Evolutionary conservation across 495 filamentous ascomycete species (phyloP), one percentile per base, ranked within the genome.

Genomic region (Rhizodiscina lignyota): DNA sequence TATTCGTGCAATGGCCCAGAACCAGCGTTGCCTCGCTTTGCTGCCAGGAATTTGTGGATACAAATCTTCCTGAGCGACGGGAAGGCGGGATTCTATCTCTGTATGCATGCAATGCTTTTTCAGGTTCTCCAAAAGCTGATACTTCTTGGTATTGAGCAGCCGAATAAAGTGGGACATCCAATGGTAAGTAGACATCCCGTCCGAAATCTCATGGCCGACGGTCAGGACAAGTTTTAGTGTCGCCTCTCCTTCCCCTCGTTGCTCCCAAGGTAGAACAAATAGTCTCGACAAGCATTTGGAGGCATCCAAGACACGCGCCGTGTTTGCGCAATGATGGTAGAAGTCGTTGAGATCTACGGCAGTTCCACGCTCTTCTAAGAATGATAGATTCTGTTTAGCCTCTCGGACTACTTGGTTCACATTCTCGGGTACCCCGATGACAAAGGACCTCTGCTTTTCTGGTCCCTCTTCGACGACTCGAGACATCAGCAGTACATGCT

Each of bases 61-160:
- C 2, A 52, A 38, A 18, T 53, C 52, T 45, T 59, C 56, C 45
- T 59, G 56, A 10, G 56, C 50, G 0, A 44, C 46, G 8, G 56
- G 56, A 4, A 58, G 43, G 5, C 43, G 35, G 10, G 6, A 19
- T 2, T 53, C 23, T 5, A 18, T 35, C 11, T 43, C 32, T 11
- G 41, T 30, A 5, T 21, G 1, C 4, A 18, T 34, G 13, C 45
- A n/a, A n/a, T n/a, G 45, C 20, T 44, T 15, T 3, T 18, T 19
- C 1, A 52, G 21, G 6, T 43, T 35, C 4, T 10, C 11, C 24
- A 39, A 30, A 1, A 47, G 24, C 4, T 35, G 28, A 1, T 4
- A 1, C 2, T 20, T 17, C 6, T 33, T 18, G 23, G 17, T 34
- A 37, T 59, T 59, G 5, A 59, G 43, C 32, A 52, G 41, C 19